Conservation (phyloP, 2,329 filamentous ascomycete genomes). For the Paracamarosporium sp. region DNA sequence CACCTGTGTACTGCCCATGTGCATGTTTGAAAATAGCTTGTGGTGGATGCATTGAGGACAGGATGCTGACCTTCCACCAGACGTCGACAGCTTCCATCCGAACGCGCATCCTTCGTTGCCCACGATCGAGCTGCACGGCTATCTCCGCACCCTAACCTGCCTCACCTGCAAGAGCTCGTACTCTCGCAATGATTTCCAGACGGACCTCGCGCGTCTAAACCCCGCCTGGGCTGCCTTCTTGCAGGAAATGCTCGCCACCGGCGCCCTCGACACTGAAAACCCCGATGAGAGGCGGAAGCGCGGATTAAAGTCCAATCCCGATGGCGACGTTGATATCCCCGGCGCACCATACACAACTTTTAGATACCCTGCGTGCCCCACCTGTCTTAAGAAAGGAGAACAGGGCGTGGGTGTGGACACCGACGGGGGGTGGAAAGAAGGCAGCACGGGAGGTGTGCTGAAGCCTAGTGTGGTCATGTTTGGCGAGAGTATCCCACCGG, state of each 20-base stretch:
- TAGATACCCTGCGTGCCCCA: constrained; percentile 87
- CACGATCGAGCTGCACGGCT: constrained; percentile 90
- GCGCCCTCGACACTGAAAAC: constrained; percentile 80
- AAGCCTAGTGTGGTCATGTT: constrained; percentile 98
- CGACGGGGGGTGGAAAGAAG: constrained; percentile 76
- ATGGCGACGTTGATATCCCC: constrained; percentile 91
- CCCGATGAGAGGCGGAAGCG: constrained; percentile 70
- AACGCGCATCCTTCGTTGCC: constrained; percentile 75
- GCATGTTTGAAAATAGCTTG: background rate
- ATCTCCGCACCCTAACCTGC: constrained; percentile 82
- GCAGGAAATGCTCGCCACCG: constrained; percentile 71
- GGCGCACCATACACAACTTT: constrained; percentile 88
- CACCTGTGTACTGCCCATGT: background rate
- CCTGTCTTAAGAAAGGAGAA: constrained; percentile 73
- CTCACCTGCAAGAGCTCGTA: constrained; percentile 77
- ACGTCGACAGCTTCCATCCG: constrained; percentile 93
- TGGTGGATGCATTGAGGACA: background rate
- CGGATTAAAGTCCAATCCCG: constrained; percentile 85
- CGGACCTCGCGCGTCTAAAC: constrained; percentile 77
- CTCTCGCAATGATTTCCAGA: constrained; percentile 76
- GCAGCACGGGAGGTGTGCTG: constrained; percentile 71
- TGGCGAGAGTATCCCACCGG: constrained; percentile 78
- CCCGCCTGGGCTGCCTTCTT: constrained; percentile 85
- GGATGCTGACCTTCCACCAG: constrained; percentile 34
- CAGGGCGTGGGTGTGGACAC: constrained; percentile 72